phyloP scores from a whole-genome alignment of 805 yeast species.

The Monosporozyma siamensis region DNA sequence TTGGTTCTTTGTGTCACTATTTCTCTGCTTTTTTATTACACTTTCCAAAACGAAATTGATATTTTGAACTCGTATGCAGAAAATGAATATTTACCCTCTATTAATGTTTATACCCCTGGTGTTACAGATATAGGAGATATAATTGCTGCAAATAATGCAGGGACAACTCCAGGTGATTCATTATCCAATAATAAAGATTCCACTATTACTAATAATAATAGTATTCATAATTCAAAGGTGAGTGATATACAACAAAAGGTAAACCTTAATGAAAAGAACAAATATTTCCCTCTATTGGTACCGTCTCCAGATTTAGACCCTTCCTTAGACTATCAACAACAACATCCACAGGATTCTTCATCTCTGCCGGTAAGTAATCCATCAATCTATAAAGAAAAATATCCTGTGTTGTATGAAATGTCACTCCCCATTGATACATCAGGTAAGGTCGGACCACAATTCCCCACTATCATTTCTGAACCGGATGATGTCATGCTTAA shows the following conservation, averaged over 20 bases:
- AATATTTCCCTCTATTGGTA: slow-evolving; percentile 32
- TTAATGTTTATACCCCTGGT: slow-evolving; percentile 6
- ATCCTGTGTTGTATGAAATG: slow-evolving; percentile 22
- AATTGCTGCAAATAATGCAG: background rate
- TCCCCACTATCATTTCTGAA: background rate
- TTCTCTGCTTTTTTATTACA: slow-evolving; percentile 27
- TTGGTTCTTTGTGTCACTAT: slow-evolving; percentile 23
- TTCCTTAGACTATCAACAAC: slow-evolving; percentile 8
- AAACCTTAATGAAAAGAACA: slow-evolving; percentile 29
- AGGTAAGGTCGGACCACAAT: background rate
- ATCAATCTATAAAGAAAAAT: slow-evolving; percentile 12
- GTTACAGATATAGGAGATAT: slow-evolving; percentile 1
- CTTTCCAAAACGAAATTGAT: slow-evolving; percentile 30
- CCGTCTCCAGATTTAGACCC: slow-evolving; percentile 16
- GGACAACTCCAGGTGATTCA: no score
- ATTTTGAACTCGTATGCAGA: slow-evolving; percentile 30
- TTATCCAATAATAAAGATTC: background rate
- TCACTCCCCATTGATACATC: slow-evolving; percentile 15
- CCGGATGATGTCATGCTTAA: background rate
- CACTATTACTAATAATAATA: background rate
- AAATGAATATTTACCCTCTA: slow-evolving; percentile 28
- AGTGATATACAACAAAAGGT: background rate
- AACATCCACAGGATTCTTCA: slow-evolving; percentile 7
- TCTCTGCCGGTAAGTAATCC: background rate
- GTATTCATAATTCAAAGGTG: background rate